Percentiles rank a stretch among this genome's conserved stretches.
These are phyloP conservation scores for Debaryomyces udenii DNA, from an alignment of 1,139 yeast genomes.

Conservation along the genomic window DNA sequence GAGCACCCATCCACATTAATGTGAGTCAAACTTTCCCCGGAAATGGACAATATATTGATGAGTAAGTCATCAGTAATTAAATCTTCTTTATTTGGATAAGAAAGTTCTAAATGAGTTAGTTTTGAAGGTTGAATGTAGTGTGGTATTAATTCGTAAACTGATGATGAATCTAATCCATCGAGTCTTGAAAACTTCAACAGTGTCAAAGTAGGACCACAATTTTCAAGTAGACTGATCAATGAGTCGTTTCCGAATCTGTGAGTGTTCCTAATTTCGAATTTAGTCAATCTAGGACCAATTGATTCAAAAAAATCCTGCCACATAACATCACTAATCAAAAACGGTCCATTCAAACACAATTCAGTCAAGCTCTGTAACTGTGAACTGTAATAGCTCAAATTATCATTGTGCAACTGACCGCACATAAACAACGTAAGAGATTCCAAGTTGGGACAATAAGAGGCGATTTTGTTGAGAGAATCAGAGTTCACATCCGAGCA, in stretches of 20 bases:
- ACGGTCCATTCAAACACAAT: conserved; percentile 80
- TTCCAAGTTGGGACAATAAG: conserved; percentile 76
- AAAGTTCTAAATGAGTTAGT: conserved; percentile 62
- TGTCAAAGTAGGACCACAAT: conserved; percentile 60
- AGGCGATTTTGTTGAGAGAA: conserved; percentile 69
- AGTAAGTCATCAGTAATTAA: conserved; percentile 73
- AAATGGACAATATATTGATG: conserved; percentile 60
- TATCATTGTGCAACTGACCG: conserved; percentile 85
- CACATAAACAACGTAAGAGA: conserved; percentile 81
- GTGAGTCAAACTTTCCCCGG: conserved; percentile 62
- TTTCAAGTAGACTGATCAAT: conserved; percentile 60
- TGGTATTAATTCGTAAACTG: conserved; percentile 65
- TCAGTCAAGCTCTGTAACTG: conserved; percentile 58
- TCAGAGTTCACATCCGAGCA: conserved; percentile 77
- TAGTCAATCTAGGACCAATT: conserved; percentile 30
- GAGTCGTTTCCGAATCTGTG: conserved; percentile 79
- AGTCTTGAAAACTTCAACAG: conserved; percentile 58
- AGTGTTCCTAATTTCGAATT: conserved; percentile 73
- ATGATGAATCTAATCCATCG: conserved; percentile 65
- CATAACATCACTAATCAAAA: conserved; percentile 68
- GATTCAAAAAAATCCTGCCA: conserved; percentile 77
- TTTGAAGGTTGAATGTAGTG: conserved; percentile 52
- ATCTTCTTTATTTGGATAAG: conserved; percentile 68
- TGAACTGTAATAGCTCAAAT: conserved; percentile 60
- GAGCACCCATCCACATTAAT: conserved; percentile 74